Percentiles rank a stretch among this genome's conserved stretches.
phyloP scores from a whole-genome alignment of 2,329 filamentous ascomycete genomes.

The Microsporum ferrugineum region DNA sequence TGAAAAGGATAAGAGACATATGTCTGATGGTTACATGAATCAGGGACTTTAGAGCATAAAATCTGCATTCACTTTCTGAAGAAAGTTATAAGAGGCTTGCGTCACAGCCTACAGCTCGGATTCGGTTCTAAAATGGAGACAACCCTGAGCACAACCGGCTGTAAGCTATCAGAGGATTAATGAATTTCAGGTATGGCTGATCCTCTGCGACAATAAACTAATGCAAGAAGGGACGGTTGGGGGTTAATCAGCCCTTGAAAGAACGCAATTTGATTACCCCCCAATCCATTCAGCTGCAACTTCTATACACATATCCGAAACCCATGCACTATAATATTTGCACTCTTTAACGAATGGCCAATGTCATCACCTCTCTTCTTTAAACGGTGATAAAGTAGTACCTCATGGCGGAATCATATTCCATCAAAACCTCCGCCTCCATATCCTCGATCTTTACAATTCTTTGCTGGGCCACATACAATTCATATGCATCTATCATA shows the following conservation, averaged over 20 bases:
- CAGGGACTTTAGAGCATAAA: not conserved
- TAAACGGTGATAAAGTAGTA: not conserved
- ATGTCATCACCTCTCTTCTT: not conserved
- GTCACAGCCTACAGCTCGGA: not conserved
- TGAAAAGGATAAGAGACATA: not conserved
- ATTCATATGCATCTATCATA: not conserved
- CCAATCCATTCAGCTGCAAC: not conserved
- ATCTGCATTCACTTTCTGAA: not conserved
- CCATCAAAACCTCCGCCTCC: conserved; percentile 3
- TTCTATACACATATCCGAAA: not conserved
- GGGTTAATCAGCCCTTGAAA: not conserved
- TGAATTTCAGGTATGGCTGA: not conserved
- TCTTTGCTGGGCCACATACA: not conserved
- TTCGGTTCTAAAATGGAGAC: not conserved
- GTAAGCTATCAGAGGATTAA: not conserved
- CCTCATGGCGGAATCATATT: conserved; percentile 1
- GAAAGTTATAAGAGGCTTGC: not conserved
- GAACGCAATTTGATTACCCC: not conserved
- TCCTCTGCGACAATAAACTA: not conserved
- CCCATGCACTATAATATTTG: not conserved
- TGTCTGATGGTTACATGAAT: not conserved
- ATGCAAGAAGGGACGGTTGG: not conserved
- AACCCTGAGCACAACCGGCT: not conserved
- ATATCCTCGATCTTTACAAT: not conserved
- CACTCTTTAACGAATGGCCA: not conserved